Conservation (phyloP, 1,284 basidiomycete genomes). For the Phellinidium pouzarii region DNA sequence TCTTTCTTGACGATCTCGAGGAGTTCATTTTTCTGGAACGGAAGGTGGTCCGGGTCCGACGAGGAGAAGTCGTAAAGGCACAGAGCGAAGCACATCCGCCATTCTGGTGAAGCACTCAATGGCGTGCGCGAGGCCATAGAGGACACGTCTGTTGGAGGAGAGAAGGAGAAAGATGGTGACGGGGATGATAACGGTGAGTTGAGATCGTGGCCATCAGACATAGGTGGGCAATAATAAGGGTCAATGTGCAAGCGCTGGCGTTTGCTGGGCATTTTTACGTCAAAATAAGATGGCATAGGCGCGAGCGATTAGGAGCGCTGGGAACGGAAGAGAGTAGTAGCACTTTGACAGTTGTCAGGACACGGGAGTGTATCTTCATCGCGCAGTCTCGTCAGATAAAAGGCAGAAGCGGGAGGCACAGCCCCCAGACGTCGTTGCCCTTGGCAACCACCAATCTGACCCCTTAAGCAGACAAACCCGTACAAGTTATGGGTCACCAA, state of each 20-base stretch:
- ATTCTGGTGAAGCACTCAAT: conserved; percentile 14
- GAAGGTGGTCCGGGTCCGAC: conserved; percentile 52
- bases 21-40: conserved; percentile 59
- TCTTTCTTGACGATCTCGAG: conserved; percentile 61
- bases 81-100: conserved; percentile 43
- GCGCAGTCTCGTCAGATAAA: neutral
- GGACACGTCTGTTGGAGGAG: conserved; percentile 13
- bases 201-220: conserved; percentile 13
- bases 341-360: neutral
- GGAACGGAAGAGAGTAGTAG: neutral
- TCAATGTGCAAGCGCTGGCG: conserved; percentile 17
- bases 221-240: conserved; percentile 16
- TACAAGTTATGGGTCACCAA: neutral
- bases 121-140: conserved; percentile 10
- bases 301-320: neutral
- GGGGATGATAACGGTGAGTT: conserved; percentile 13
- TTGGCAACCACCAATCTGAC: neutral
- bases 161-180: conserved; percentile 17
- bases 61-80: conserved; percentile 63
- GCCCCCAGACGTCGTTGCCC: neutral
- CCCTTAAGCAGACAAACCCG: neutral
- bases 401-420: neutral
- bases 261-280: conserved; percentile 2
- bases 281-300: neutral
- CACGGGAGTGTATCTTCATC: neutral